phyloP scores from a whole-genome alignment of 164 flowering plant genomes.

The grape (Vitis vinifera) region DNA sequence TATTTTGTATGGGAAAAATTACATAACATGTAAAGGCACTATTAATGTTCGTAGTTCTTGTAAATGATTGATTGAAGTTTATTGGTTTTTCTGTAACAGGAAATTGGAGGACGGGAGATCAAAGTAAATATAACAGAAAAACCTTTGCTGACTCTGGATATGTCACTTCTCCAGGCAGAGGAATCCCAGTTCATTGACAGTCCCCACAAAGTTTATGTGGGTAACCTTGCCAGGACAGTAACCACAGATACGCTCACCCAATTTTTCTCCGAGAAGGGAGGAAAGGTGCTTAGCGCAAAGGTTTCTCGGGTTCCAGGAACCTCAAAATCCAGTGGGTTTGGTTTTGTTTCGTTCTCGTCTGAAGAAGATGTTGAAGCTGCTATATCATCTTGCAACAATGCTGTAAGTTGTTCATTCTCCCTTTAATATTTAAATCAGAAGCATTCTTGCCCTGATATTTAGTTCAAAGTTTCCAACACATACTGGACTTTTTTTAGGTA shows the following conservation, averaged over 20 bases:
- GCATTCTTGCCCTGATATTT: not conserved
- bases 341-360: constrained; percentile 87
- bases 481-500: not conserved
- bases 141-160: constrained; percentile 47
- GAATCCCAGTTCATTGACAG: constrained; percentile 83
- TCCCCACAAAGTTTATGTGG: constrained; percentile 92
- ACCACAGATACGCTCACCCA: constrained; percentile 64
- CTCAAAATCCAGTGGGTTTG: constrained; percentile 84
- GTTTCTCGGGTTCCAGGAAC: constrained; percentile 82
- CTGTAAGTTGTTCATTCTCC: constrained; percentile 49
- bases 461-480: not conserved
- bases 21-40: not conserved
- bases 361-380: constrained; percentile 92
- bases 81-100: constrained; percentile 36
- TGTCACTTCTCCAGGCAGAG: constrained; percentile 59
- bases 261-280: constrained; percentile 84
- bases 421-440: too few species aligned
- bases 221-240: constrained; percentile 90
- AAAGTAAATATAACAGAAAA: constrained; percentile 91
- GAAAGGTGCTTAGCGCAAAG: constrained; percentile 82
- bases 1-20: not conserved
- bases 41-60: not conserved
- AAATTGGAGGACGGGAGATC: constrained; percentile 85
- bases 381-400: constrained; percentile 65
- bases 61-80: constrained; percentile 1